Percentiles rank a stretch among this genome's conserved stretches.
Evolutionary conservation across 2,329 filamentous ascomycete species (phyloP).

Genomic region (Stemphylium beticola): DNA sequence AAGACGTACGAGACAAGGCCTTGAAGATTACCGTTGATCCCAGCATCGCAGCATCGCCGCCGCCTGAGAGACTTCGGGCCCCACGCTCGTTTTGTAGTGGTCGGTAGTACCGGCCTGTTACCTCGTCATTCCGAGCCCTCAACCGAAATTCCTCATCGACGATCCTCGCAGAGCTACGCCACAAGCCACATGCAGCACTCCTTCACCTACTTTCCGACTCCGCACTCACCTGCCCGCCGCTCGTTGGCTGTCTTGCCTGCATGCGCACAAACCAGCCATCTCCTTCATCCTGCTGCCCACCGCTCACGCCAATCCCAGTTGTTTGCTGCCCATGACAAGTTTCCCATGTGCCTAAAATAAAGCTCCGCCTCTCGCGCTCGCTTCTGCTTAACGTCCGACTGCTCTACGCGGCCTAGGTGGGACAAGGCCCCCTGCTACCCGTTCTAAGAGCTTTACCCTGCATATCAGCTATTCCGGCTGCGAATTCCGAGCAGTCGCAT

Average conservation of each 20-base stretch:
- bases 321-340: constrained; percentile 6
- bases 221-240: not conserved
- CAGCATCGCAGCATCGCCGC: no score
- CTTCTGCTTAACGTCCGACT: constrained; percentile 3
- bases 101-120: not conserved
- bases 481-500: not conserved
- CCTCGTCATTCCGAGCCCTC: constrained; percentile 3
- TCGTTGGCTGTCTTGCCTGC: constrained; percentile 13
- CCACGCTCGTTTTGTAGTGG: not conserved
- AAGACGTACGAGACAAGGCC: no score
- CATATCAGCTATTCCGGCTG: constrained; percentile 6
- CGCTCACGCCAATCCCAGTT: not conserved
- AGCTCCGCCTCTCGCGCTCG: constrained; percentile 3
- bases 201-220: not conserved
- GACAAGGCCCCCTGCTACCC: constrained; percentile 2
- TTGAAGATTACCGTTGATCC: no score
- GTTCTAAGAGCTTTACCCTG: constrained; percentile 12
- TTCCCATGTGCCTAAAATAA: not conserved
- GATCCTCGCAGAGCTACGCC: constrained; percentile 8
- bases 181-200: constrained; percentile 11
- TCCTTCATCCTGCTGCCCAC: not conserved
- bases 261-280: constrained; percentile 1
- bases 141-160: constrained; percentile 2
- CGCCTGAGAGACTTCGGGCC: no score
- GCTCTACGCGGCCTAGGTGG: constrained; percentile 1